Evolutionary conservation across 2,329 filamentous ascomycete genomes (phyloP), one percentile per base, ranked within the genome.

Genomic region (Aspergillus thermomutatus): DNA sequence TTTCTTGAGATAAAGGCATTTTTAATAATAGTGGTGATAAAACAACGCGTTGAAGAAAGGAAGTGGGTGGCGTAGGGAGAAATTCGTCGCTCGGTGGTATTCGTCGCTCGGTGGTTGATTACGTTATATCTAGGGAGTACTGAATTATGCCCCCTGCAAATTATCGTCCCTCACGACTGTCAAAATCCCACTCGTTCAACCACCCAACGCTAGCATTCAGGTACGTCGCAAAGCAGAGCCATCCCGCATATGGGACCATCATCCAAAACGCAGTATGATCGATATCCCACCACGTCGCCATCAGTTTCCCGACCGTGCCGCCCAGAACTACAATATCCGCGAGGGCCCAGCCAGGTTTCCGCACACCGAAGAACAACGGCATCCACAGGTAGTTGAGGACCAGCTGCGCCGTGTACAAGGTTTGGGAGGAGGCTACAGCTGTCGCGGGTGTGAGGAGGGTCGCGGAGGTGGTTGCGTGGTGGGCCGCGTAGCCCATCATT

Each of bases 171-270:
- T 46, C 41, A 23, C 41, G 41, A 45, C 21, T 45, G 3, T 23
- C 43, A 17, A 26, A 46, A 46, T 46, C 43, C 88, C 88, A 91
- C 50, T 79, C 74, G 70, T 91, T 92, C 73, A 91, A 71, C 61
- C 87, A 79, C 1, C 88, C 87, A 2, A 86, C 82, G 0, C 86
- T 86, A 1, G 84, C 85, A 66, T 86, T 91, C 52, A 97, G 79
- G 70, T 97, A 97, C 0, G 89, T 91, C 31, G 92, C 92, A 70
- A 95, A 97, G 53, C 86, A 80, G 65, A 97, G 77, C 93, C 93
- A 97, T 17, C 80, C 89, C 26, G 95, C 76, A 70, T 97, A 97
- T 0, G 92, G 93, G 25, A 84, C 83, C 74, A 96, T 82, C 62
- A 86, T 80, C 84, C 85, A 92, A 17, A 86, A 89, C 21, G 91